These are phyloP conservation scores for Heritiera littoralis DNA, from an alignment of 345 rosid genomes.

Conservation along the genomic window DNA sequence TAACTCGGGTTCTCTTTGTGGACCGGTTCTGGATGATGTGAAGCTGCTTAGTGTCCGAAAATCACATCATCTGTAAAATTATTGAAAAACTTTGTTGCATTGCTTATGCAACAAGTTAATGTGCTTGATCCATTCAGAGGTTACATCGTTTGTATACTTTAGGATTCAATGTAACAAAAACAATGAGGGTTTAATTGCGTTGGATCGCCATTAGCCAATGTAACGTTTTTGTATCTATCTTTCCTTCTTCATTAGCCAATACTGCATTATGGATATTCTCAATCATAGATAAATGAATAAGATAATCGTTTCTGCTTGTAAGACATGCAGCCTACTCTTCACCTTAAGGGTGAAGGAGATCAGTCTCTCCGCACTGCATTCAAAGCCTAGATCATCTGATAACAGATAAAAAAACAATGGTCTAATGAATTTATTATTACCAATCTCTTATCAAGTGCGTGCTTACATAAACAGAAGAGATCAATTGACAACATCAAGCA, in stretches of 20 bases:
- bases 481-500: conserved; percentile 90
- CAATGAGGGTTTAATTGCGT: background rate
- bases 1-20: conserved; percentile 73
- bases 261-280: background rate
- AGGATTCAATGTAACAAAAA: background rate
- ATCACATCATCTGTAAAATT: conserved; percentile 6
- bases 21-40: conserved; percentile 74
- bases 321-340: background rate
- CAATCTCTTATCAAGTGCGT: background rate
- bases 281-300: background rate
- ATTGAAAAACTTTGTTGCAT: background rate
- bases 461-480: conserved; percentile 3
- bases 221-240: too few species aligned
- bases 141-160: background rate
- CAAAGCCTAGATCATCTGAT: background rate
- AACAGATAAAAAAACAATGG: background rate
- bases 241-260: too few species aligned
- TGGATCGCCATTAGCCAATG: too few species aligned
- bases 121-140: background rate
- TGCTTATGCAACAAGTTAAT: background rate
- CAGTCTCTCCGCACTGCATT: background rate
- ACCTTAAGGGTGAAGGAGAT: background rate
- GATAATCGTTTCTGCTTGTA: background rate
- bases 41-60: conserved; percentile 45
- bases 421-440: background rate